These are phyloP conservation scores for Colletotrichum tabaci DNA, from an alignment of 2,329 filamentous ascomycete genomes.

Conservation along the genomic window DNA sequence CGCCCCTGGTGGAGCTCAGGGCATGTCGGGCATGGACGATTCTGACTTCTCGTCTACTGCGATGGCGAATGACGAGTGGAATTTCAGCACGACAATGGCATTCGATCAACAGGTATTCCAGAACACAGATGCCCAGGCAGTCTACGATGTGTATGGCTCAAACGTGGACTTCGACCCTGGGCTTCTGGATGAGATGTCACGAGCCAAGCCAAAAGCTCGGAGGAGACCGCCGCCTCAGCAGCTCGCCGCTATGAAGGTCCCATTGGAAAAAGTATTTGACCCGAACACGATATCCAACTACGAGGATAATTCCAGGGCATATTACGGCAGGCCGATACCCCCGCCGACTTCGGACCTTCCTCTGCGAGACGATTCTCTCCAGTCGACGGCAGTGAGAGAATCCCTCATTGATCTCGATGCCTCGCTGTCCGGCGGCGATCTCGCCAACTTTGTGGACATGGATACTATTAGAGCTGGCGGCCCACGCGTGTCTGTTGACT, in stretches of 20 bases:
- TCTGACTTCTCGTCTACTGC: conserved; percentile 60
- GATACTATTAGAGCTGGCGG: conserved; percentile 70
- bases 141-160: conserved; percentile 73
- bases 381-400: conserved; percentile 68
- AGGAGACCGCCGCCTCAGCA: conserved; percentile 72
- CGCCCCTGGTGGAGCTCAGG: conserved; percentile 71
- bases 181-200: conserved; percentile 63
- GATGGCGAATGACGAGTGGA: conserved; percentile 74
- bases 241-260: conserved; percentile 70
- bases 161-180: conserved; percentile 67
- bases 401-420: conserved; percentile 77
- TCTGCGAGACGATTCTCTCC: conserved; percentile 68
- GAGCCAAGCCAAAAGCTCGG: conserved; percentile 65
- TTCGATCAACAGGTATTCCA: conserved; percentile 73
- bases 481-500: conserved; percentile 64
- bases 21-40: conserved; percentile 53
- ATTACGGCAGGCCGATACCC: conserved; percentile 67
- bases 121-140: conserved; percentile 69
- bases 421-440: conserved; percentile 68
- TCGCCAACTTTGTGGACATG: conserved; percentile 73
- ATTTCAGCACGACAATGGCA: conserved; percentile 76
- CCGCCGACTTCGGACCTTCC: conserved; percentile 69
- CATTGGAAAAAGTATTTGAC: conserved; percentile 76
- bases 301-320: conserved; percentile 73
- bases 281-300: conserved; percentile 76